Base-by-base conservation (phyloP, 495 filamentous ascomycete species). In the Zalerion maritima region DNA sequence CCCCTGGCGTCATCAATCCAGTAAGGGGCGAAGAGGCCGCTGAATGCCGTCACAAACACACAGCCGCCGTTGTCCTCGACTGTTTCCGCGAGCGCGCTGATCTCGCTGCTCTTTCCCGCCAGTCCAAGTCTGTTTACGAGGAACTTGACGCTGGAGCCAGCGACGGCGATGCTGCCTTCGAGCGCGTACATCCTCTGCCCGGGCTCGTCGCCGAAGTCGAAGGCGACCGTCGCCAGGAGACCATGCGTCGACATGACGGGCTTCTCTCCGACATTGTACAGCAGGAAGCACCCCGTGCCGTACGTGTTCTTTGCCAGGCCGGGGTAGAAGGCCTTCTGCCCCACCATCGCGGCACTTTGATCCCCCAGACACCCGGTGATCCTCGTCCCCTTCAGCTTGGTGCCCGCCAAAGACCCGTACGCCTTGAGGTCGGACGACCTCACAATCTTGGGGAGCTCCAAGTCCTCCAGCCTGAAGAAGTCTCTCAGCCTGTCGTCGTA, bases 1-100 rank as follows among this genome's bases (percentile, higher is more conserved):
- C 79, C 79, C 46, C 76, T 67, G 6, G 77, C 78, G 54, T 84
- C 78, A 47, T 84, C 80, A 35, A 84, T 81, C 79, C 79, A 86
- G 47, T 84, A 84, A 10, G 80, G 80, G 14, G 80, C 79, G 47
- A 84, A 84, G 3, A 86, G 58, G 38, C 79, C 79, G 57, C 75
- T 81, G 54, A 86, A 86, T 1, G 79, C 79, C 31, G 80, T 84
- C 26, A 86, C 80, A 46, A 86, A 86, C 1, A 81, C 62, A 27
- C 76, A 74, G 11, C 80, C 80, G 35, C 79, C 79, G 34, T 67
- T 84, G 41, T 85, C 75, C 13, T 72, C 50, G 0, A 84, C 79
- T 2, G 64, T 71, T 11, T 63, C 66, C 8, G 79, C 79, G 20
- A 84, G 50, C 22, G 80, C 75, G 35, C 68, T 78, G 41, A 86